phyloP scores from a whole-genome alignment of 805 yeast species.

The Yarrowia bubula region DNA sequence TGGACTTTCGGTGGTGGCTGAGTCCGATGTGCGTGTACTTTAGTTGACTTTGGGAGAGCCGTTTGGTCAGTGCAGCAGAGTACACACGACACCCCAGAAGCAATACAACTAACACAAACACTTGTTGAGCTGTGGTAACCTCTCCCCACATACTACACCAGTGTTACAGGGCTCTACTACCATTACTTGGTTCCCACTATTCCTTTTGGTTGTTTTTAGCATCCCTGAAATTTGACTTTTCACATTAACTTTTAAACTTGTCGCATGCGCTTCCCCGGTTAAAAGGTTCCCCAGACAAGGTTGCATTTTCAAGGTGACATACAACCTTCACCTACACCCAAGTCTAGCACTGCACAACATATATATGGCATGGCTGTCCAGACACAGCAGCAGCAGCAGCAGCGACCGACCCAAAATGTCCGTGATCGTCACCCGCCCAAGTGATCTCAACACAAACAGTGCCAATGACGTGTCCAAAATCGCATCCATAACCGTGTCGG shows the following conservation, averaged over 20 bases:
- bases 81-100: too few species aligned
- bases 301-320: constrained; percentile 9
- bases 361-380: constrained; percentile 12
- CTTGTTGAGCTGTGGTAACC: too few species aligned
- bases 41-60: too few species aligned
- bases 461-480: neutral
- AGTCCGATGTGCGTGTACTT: too few species aligned
- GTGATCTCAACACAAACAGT: neutral
- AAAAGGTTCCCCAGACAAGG: neutral
- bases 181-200: too few species aligned
- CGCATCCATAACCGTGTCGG: neutral
- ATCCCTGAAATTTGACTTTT: too few species aligned
- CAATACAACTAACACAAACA: too few species aligned
- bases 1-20: too few species aligned
- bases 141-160: too few species aligned
- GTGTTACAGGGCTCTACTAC: too few species aligned
- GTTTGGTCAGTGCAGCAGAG: too few species aligned
- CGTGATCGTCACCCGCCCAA: neutral
- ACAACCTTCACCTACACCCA: neutral
- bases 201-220: too few species aligned
- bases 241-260: neutral
- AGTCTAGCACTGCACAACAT: neutral
- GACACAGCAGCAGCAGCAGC: neutral
- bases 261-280: constrained; percentile 25
- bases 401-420: neutral